Evolutionary conservation across 306 rosid species (phyloP), one percentile per base, ranked within the genome.

Genomic region (Myrica gale): DNA sequence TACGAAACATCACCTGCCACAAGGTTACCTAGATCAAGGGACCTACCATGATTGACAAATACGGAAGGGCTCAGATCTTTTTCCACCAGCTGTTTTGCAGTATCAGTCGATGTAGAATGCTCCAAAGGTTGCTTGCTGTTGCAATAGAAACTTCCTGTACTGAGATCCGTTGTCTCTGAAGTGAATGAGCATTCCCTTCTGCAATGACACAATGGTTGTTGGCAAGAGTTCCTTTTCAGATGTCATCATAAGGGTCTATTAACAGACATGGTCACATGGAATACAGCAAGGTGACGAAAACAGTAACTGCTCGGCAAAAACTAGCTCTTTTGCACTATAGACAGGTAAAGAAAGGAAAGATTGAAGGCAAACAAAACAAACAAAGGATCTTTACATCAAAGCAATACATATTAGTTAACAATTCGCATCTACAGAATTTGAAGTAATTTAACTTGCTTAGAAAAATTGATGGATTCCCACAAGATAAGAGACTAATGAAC

Each of bases 1-100:
- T 65, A 65, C 12, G 15, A 65, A 65, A 7, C 48, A 43, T 66
- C n/a, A 19, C n/a, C 42, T 4, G 2, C 26, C 50, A 42, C 70
- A 66, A 42, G 65, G 6, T 66, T 7, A 4, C 70, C 23, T 19
- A 66, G n/a, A 66, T 42, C 60, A 74, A 32, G 19, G 56, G 69
- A 72, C 92, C 82, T 67, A 93, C 98, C 98, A 63, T 86, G 90
- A 86, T 93, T 93, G 79, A 91, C 87, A 85, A 83, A 91, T 17
- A 63, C 71, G 19, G 90, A 79, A 70, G 93, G 53, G 73, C 76
- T 78, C 69, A 79, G 46, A 68, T 89, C 85, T 77, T 83, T 87
- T 79, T 87, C 86, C 51, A 85, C 80, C 43, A 85, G 67, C 72
- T 78, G 83, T 72, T 88, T 89, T 43, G 69, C 84, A 73, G 84